These are phyloP conservation scores for Trichoderma semiorbis DNA, from an alignment of 2,329 filamentous ascomycete genomes.

Conservation along the genomic window DNA sequence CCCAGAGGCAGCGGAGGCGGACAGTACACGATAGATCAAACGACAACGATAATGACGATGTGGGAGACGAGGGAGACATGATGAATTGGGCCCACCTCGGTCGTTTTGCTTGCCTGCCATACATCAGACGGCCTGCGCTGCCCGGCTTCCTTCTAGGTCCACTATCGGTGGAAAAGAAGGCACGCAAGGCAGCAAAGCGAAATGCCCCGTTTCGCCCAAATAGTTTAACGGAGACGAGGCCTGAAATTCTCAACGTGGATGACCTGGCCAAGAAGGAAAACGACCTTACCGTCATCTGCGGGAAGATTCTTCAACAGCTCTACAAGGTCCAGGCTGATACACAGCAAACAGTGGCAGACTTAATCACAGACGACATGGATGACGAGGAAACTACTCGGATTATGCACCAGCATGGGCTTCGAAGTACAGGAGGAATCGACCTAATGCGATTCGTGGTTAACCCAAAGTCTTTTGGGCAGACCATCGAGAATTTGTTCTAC, in stretches of 20 bases:
- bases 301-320: slow-evolving; percentile 66
- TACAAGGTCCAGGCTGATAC: slow-evolving; percentile 44
- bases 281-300: slow-evolving; percentile 75
- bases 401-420: slow-evolving; percentile 64
- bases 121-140: slow-evolving; percentile 70
- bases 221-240: slow-evolving; percentile 66
- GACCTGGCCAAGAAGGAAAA: slow-evolving; percentile 76
- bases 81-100: slow-evolving; percentile 87
- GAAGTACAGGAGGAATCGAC: slow-evolving; percentile 67
- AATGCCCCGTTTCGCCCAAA: slow-evolving; percentile 67
- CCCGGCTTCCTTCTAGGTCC: slow-evolving; percentile 85
- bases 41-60: slow-evolving; percentile 53
- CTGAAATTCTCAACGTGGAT: slow-evolving; percentile 70
- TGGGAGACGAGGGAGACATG: slow-evolving; percentile 71
- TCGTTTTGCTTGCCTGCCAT: slow-evolving; percentile 68
- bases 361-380: slow-evolving; percentile 45
- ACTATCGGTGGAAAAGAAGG: slow-evolving; percentile 82
- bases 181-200: slow-evolving; percentile 66
- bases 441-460: slow-evolving; percentile 88
- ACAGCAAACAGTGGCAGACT: slow-evolving; percentile 43
- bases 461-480: slow-evolving; percentile 86
- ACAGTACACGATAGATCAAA: slow-evolving; percentile 34
- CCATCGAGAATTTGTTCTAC: slow-evolving; percentile 95
- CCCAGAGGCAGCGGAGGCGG: slow-evolving; percentile 45
- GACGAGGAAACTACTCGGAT: slow-evolving; percentile 47